Evolutionary conservation across 106 monocot genomes (phyloP).

Genomic region (Dendrobium chrysotoxum): DNA sequence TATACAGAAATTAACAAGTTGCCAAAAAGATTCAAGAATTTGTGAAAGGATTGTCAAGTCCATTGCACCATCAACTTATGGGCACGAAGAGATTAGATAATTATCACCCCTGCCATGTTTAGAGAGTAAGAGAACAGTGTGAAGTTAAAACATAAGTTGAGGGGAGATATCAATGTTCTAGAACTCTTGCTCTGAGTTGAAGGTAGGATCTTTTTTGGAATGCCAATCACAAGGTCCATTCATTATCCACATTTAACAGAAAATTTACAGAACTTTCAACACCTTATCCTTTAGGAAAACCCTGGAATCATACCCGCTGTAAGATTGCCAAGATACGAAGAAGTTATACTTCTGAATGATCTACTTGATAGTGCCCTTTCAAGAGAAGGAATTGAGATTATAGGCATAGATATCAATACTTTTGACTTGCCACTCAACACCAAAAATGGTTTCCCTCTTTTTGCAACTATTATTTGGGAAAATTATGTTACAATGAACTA

Average conservation of each 20-base stretch:
- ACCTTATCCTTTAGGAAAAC: slow-evolving; percentile 97
- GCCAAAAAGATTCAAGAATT: slow-evolving; percentile 83
- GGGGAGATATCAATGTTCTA: slow-evolving; percentile 96
- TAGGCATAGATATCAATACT: slow-evolving; percentile 96
- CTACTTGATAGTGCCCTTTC: slow-evolving; percentile 97
- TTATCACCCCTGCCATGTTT: slow-evolving; percentile 97
- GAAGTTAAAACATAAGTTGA: slow-evolving; percentile 89
- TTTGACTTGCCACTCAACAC: slow-evolving; percentile 97
- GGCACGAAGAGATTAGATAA: slow-evolving; percentile 95
- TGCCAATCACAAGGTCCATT: slow-evolving; percentile 99
- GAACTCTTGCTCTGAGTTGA: slow-evolving; percentile 86
- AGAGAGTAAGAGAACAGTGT: slow-evolving; percentile 95
- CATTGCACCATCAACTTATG: slow-evolving; percentile 97
- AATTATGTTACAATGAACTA: slow-evolving; percentile 94
- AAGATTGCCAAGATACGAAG: slow-evolving; percentile 93
- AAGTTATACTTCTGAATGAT: slow-evolving; percentile 99
- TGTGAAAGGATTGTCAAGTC: slow-evolving; percentile 96
- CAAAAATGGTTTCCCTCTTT: slow-evolving; percentile 98
- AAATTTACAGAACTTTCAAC: slow-evolving; percentile 98
- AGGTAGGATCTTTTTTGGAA: slow-evolving; percentile 95
- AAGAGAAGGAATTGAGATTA: slow-evolving; percentile 99
- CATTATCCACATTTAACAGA: slow-evolving; percentile 89
- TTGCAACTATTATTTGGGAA: slow-evolving; percentile 91
- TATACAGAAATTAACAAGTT: slow-evolving; percentile 91
- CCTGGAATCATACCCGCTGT: slow-evolving; percentile 98